These are phyloP conservation scores for Stromatinia cepivora DNA, from an alignment of 2,329 filamentous ascomycete species.

Conservation along the genomic window DNA sequence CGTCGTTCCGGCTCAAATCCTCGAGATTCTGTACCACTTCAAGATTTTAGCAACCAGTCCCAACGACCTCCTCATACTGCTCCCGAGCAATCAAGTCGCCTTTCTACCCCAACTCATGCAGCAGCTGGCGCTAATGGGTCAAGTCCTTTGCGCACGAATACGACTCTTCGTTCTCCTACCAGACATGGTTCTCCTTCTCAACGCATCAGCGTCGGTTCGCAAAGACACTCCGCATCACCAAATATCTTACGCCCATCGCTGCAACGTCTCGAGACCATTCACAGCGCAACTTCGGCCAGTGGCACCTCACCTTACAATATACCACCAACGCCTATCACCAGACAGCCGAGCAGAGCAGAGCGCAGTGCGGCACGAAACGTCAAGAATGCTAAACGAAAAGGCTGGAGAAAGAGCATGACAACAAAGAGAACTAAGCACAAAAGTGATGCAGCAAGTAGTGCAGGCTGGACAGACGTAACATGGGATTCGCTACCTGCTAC, in stretches of 20 bases:
- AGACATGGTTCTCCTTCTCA: constrained; percentile 19
- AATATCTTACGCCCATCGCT: constrained; percentile 46
- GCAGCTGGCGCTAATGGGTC: constrained; percentile 25
- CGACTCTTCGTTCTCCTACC: constrained; percentile 13
- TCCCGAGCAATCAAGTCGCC: constrained; percentile 8
- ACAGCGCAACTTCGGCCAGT: constrained; percentile 43
- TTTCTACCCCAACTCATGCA: constrained; percentile 27
- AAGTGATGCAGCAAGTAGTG: constrained; percentile 47
- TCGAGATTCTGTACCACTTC: constrained; percentile 13
- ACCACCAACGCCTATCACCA: constrained; percentile 27
- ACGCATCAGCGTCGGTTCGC: constrained; percentile 4
- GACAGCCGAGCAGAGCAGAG: constrained; percentile 55
- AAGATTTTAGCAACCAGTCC: constrained; percentile 8
- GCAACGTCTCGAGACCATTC: constrained; percentile 58
- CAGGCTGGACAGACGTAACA: constrained; percentile 55
- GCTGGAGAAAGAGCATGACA: constrained; percentile 48
- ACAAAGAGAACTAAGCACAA: constrained; percentile 45
- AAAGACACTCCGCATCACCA: constrained; percentile 26
- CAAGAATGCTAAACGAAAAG: constrained; percentile 57
- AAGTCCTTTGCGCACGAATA: constrained; percentile 19
- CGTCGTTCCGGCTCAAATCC: constrained; percentile 30
- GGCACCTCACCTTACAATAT: constrained; percentile 19
- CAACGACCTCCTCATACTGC: constrained; percentile 18
- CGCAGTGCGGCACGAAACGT: constrained; percentile 63
- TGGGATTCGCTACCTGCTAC: constrained; percentile 25